Conservation (phyloP, 306 rosid genomes). For the Malus sieversii region DNA sequence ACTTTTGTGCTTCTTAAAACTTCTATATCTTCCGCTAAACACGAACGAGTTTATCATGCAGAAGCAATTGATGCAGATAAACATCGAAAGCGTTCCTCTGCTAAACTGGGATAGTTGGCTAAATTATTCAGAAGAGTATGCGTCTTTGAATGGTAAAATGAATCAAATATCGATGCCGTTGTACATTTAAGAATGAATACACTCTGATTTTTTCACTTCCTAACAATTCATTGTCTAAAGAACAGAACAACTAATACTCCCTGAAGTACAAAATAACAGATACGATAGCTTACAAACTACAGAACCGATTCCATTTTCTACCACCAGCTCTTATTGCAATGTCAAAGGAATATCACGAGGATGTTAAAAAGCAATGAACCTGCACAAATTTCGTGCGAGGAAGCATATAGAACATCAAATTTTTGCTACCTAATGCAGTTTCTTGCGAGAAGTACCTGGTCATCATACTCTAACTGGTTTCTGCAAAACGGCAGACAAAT, state of each 20-base stretch:
- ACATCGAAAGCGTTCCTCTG: not conserved
- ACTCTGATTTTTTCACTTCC: slow-evolving; percentile 19
- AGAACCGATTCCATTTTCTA: slow-evolving; percentile 17
- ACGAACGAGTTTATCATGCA: not conserved
- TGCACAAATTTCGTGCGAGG: slow-evolving; percentile 16
- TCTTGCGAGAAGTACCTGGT: slow-evolving; percentile 3
- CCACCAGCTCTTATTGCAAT: slow-evolving; percentile 37
- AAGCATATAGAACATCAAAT: slow-evolving; percentile 23
- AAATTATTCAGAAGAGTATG: not conserved
- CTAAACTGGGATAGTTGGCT: no score
- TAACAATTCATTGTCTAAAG: slow-evolving; percentile 4
- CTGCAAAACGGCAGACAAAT: slow-evolving; percentile 77
- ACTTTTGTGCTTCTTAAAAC: not conserved
- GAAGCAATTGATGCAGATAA: not conserved
- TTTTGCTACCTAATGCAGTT: slow-evolving; percentile 28
- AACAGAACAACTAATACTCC: slow-evolving; percentile 7
- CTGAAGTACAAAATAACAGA: slow-evolving; percentile 19
- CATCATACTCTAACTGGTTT: slow-evolving; percentile 71
- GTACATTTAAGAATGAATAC: slow-evolving; percentile 12
- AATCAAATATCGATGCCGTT: not conserved
- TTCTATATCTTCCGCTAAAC: not conserved
- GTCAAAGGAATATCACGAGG: slow-evolving; percentile 26
- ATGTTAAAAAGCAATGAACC: slow-evolving; percentile 27
- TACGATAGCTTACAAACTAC: slow-evolving; percentile 17
- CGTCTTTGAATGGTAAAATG: not conserved